phyloP scores from a whole-genome alignment of 2,329 filamentous ascomycete species.

The Penicillium sp. region DNA sequence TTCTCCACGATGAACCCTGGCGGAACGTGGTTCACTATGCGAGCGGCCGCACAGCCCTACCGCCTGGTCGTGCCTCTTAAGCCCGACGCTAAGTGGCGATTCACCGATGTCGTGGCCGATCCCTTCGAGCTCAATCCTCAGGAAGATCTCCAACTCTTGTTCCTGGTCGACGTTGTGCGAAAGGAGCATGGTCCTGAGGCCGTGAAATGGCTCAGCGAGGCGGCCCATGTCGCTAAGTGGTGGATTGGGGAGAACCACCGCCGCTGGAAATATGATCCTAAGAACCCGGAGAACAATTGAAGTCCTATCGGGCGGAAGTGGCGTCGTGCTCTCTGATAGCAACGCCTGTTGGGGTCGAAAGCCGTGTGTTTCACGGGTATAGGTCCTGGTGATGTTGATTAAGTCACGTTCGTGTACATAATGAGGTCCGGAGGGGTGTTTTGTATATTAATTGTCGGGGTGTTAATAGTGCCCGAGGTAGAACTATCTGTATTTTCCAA shows the following conservation, averaged over 20 bases:
- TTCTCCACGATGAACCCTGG: slow-evolving; percentile 40
- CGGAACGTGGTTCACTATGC: slow-evolving; percentile 58
- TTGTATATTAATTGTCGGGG: neutral
- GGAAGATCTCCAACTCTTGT: slow-evolving; percentile 33
- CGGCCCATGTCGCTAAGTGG: slow-evolving; percentile 40
- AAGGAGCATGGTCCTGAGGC: slow-evolving; percentile 34
- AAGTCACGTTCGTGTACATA: neutral
- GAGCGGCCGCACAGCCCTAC: slow-evolving; percentile 73
- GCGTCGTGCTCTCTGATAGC: neutral
- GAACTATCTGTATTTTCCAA: neutral
- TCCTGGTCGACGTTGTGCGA: slow-evolving; percentile 29
- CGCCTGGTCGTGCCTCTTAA: slow-evolving; percentile 70
- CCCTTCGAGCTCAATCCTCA: slow-evolving; percentile 36
- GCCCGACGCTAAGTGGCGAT: slow-evolving; percentile 60
- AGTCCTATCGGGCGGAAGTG: neutral
- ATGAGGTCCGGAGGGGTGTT: neutral
- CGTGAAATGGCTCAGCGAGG: slow-evolving; percentile 37
- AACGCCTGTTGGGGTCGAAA: neutral
- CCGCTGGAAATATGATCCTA: slow-evolving; percentile 20
- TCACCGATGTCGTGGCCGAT: slow-evolving; percentile 38
- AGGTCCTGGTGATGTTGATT: neutral
- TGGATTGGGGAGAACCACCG: slow-evolving; percentile 39
- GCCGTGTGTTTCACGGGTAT: neutral
- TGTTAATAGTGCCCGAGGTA: neutral
- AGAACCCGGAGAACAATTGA: neutral